Evolutionary conservation across 495 filamentous ascomycete species (phyloP).

Genomic region (Haplographium delicatum): DNA sequence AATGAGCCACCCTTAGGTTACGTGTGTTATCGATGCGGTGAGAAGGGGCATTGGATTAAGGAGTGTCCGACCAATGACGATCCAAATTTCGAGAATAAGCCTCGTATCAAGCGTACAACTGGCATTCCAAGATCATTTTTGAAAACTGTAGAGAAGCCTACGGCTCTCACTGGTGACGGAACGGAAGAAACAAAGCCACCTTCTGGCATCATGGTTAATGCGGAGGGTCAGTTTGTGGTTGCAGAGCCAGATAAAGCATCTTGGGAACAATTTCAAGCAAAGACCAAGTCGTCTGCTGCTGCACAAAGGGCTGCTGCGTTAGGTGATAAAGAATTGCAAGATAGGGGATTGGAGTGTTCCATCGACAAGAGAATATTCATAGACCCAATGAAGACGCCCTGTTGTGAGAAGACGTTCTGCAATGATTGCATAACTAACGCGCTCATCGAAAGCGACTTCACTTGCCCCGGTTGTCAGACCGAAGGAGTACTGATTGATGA

Average conservation of each 20-base stretch:
- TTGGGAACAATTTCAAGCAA: constrained; percentile 95
- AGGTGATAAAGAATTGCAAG: constrained; percentile 74
- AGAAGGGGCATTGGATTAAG: constrained; percentile 99
- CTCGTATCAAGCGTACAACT: constrained; percentile 88
- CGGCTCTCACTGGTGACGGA: constrained; percentile 65
- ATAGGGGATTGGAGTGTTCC: constrained; percentile 82
- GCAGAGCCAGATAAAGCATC: constrained; percentile 89
- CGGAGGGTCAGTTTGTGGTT: constrained; percentile 94
- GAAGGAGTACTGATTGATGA: constrained; percentile 92
- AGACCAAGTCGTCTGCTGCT: constrained; percentile 75
- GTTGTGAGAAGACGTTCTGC: constrained; percentile 96
- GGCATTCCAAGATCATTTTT: constrained; percentile 92
- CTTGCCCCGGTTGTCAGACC: constrained; percentile 84
- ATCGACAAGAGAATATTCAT: constrained; percentile 96
- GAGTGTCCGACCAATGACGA: constrained; percentile 96
- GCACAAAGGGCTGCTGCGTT: constrained; percentile 67
- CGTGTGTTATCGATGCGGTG: constrained; percentile 93
- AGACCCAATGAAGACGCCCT: constrained; percentile 97
- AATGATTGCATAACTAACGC: constrained; percentile 98
- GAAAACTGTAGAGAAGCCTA: constrained; percentile 88
- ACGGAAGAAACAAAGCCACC: constrained; percentile 73
- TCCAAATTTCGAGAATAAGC: constrained; percentile 85
- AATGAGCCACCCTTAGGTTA: constrained; percentile 90
- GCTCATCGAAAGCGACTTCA: constrained; percentile 94
- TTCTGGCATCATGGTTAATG: constrained; percentile 89